phyloP scores from a whole-genome alignment of 768 basidiomycete species.

The Lenzites betulinus region DNA sequence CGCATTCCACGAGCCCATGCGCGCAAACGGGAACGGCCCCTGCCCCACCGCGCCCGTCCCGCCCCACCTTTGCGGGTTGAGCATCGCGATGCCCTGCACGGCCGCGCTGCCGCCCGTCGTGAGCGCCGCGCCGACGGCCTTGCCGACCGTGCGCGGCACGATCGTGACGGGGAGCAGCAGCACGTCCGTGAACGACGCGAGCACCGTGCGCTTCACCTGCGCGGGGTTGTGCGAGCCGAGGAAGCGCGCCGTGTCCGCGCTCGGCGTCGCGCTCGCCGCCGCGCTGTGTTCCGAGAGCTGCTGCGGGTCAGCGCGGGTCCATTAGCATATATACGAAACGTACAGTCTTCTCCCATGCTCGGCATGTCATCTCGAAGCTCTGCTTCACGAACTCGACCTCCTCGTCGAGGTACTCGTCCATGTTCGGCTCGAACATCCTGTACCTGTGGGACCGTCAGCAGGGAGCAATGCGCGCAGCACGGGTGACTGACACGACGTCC shows the following conservation, averaged over 20 bases:
- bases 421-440: conserved; percentile 92
- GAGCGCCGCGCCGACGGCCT: conserved; percentile 63
- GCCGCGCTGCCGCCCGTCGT: conserved; percentile 75
- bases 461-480: background rate
- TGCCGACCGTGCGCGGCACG: conserved; percentile 73
- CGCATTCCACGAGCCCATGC: conserved; percentile 16
- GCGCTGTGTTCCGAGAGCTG: conserved; percentile 28
- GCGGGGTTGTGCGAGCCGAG: conserved; percentile 86
- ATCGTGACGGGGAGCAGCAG: conserved; percentile 94
- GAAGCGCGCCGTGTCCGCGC: conserved; percentile 55
- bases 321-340: conserved; percentile 13
- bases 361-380: conserved; percentile 72
- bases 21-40: conserved; percentile 19
- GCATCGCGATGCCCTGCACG: conserved; percentile 83
- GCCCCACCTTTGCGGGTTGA: conserved; percentile 87
- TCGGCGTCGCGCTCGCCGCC: conserved; percentile 11
- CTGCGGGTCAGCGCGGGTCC: background rate
- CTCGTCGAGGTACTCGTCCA: conserved; percentile 97
- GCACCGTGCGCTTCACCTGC: conserved; percentile 87
- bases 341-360: conserved; percentile 80
- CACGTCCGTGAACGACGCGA: conserved; percentile 88
- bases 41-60: conserved; percentile 36
- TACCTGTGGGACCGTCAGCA: conserved; percentile 52
- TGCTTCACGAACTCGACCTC: conserved; percentile 83
- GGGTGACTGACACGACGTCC: conserved; percentile 71